phyloP scores from a whole-genome alignment of 768 basidiomycete species.

The Mycena kentingensis region DNA sequence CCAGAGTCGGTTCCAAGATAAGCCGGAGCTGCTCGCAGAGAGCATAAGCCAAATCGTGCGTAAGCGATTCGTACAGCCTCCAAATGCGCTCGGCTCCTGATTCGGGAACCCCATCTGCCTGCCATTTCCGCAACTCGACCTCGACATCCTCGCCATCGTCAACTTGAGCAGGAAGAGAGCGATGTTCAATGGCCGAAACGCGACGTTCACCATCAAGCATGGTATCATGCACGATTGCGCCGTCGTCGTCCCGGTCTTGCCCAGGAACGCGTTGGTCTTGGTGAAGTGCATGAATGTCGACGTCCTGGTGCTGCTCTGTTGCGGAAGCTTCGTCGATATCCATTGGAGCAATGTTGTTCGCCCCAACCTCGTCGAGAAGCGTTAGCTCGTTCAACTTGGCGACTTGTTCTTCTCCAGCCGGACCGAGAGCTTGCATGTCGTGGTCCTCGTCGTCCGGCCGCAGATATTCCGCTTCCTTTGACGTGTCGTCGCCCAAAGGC shows the following conservation, averaged over 20 bases:
- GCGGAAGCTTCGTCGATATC: conserved; percentile 43
- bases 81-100: conserved; percentile 75
- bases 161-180: conserved; percentile 32
- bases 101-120: conserved; percentile 56
- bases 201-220: conserved; percentile 22
- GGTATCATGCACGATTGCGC: conserved; percentile 46
- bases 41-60: conserved; percentile 85
- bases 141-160: conserved; percentile 41
- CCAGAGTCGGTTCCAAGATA: conserved; percentile 92
- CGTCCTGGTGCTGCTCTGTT: conserved; percentile 30
- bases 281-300: conserved; percentile 25
- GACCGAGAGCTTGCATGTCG: conserved; percentile 87
- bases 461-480: conserved; percentile 74
- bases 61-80: conserved; percentile 88
- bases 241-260: conserved; percentile 41
- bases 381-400: conserved; percentile 82
- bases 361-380: conserved; percentile 62
- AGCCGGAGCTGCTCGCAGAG: conserved; percentile 96
- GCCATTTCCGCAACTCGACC: conserved; percentile 61
- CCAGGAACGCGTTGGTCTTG: conserved; percentile 27
- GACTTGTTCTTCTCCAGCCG: conserved; percentile 80
- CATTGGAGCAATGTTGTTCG: conserved; percentile 44
- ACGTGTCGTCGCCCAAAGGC: conserved; percentile 36
- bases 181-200: conserved; percentile 27
- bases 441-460: conserved; percentile 66